Evolutionary conservation across 352 stramenopile species (phyloP), one percentile per base, ranked within the genome.

Genomic region (Peronosclerospora sorghi): DNA sequence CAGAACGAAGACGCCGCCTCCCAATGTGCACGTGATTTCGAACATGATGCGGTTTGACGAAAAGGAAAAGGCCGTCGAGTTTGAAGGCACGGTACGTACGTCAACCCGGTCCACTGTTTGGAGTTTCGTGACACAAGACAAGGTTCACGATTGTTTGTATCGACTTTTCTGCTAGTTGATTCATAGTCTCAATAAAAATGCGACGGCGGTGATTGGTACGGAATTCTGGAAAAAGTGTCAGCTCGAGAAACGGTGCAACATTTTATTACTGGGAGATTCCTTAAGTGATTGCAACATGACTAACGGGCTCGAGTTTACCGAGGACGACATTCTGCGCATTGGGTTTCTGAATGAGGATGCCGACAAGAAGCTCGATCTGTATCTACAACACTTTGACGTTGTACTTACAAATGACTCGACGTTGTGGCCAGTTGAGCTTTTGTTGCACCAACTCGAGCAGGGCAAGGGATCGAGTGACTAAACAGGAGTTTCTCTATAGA

Each of bases 11-110:
- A 61, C 23, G 3, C 49, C 61, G 2, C 65, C 65, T 2, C 50
- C 47, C 14, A 90, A 90, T 41, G 58, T 90, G 15, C 78, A 90
- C 51, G 73, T 90, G 4, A 51, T 90, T 19, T 85, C 74, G 45
- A 90, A 90, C 55, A 79, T 90, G 54, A 90, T 90, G 74, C 37
- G 34, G 10, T 90, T 87, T 42, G 62, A 86, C 21, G 55, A 65
- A 12, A 41, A 45, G 13, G 74, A 64, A 5, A 52, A 52, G 17
- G 35, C 75, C 34, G 35, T 64, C 4, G 70, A 54, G 2, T 85
- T 83, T 32, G 41, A 79, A 8, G 73, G 73, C 39, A 81, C 62
- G 48, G 62, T 76, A 48, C 14, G 58, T n/a, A n/a, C n/a, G n/a
- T n/a, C n/a, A n/a, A n/a, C n/a, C n/a, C n/a, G n/a, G n/a, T n/a